Evolutionary conservation across 1,284 basidiomycete species (phyloP), one percentile per base, ranked within the genome.

Genomic region (Moesziomyces aphidis): DNA sequence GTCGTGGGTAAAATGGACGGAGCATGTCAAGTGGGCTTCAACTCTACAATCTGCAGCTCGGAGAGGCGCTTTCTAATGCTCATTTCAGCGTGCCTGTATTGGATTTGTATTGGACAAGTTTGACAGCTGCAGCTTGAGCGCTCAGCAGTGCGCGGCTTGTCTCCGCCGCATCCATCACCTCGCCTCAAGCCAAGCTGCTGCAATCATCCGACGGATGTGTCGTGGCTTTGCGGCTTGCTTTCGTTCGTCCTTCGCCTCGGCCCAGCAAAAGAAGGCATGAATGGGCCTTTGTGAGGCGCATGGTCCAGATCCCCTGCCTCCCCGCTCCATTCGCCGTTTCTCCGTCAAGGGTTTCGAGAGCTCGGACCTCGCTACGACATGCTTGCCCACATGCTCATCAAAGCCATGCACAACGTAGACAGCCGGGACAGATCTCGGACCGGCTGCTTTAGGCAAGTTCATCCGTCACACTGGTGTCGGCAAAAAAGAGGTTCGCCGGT

Each of bases 21-120:
- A 39, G 45, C 48, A 45, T 10, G 50, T 50, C 49, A 52, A 43
- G 24, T 21, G 31, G 43, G 31, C n/a, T 17, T 46, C 31, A 50
- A 61, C 31, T 53, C 51, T 55, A 55, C 51, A n/a, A 26, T n/a
- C 46, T 61, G 60, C 60, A 55, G 26, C 53, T 61, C 60, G 60
- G 60, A 55, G 47, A 31, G 28, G 6, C 13, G 11, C 7, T 31
- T 61, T 61, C 48, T 50, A 57, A 44, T 57, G 10, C 1, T 0
- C n/a, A 43, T 22, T 57, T 21, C 42, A 55, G 36, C 42, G 10
- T 1, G 21, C 3, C 23, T 42, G 15, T 17, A 19, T 19, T 6
- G 19, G 15, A 17, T 17, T 42, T 42, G 17, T 13, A 34, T 34
- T 34, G 10, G 31, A 34, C 19, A 36, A 34, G 28, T 55, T 55